Base-by-base conservation (phyloP, 768 basidiomycete species). In the Leucocoprinus sp. region DNA sequence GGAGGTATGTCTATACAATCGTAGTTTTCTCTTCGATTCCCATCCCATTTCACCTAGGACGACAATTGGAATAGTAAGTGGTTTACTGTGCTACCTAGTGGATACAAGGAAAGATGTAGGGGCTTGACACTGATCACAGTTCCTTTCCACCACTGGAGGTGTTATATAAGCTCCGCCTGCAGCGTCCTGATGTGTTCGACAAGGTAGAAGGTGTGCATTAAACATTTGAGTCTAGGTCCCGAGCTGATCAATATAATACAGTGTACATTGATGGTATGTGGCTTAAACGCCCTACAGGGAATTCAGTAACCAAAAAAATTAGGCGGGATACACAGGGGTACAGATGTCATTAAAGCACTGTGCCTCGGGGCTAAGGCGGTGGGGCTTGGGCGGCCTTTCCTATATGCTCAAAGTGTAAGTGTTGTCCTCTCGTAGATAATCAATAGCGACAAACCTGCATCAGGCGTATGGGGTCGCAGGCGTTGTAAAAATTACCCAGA, bases 301-400 rank as follows among this genome's bases (percentile, higher is more conserved):
- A 31, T 14, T 14, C 14, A 31, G 11, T 14, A 31, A 31, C 4
- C 14, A 8, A 31, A 14, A 14, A 31, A 11, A 8, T 8, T 14
- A 31, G 53, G 53, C 21, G 53, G 50, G 5, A 33, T 48, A 11
- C 37, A 54, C 9, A 44, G 53, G 19, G 53, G 53, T 31, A 54
- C 53, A 26, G 92, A 93, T 64, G 81, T 93, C 12, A 65, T 96
- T 38, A 96, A 95, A 62, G 92, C 92, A 0, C 64, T 95, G 8
- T 93, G 90, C 57, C 69, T 96, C 6, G 93, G 93, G 8, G 93
- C 93, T 2, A 82, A 65, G 51, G 88, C 84, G 6, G 88, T 93
- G 14, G 92, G 93, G 3, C 65, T 96, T 24, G 93, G 93, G 2
- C 71, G 93, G 11, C 73, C 85, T 11, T 88, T 93, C 69, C 70